phyloP scores from a whole-genome alignment of 352 stramenopile genomes.

The Blastocystis sp. region DNA sequence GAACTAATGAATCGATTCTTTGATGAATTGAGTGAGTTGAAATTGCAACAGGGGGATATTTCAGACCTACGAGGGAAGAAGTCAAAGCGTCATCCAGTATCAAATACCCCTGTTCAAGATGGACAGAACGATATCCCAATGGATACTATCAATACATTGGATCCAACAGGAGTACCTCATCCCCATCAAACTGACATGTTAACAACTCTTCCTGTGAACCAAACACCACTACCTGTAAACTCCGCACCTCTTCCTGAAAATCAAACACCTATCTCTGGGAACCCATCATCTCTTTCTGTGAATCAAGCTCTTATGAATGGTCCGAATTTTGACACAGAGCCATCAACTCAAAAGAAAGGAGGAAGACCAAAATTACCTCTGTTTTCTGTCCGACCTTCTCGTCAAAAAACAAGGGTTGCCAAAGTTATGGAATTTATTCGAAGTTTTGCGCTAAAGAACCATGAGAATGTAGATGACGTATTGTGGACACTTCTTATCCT shows the following conservation, averaged over 20 bases:
- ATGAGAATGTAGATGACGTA: constrained; percentile 61
- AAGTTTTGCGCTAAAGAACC: constrained; percentile 29
- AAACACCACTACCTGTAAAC: not conserved
- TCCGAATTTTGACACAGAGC: not conserved
- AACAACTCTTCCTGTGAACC: not conserved
- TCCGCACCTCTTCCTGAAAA: no score
- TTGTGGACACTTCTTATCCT: constrained; percentile 61
- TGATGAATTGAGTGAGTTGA: constrained; percentile 39
- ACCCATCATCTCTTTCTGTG: no score
- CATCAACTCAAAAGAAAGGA: not conserved
- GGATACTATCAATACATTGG: not conserved
- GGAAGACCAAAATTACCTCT: constrained; percentile 60
- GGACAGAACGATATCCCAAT: not conserved
- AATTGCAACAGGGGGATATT: not conserved
- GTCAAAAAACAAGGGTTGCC: constrained; percentile 7
- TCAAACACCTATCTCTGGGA: no score
- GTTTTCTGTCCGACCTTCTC: constrained; percentile 44
- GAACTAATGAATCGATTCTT: constrained; percentile 61
- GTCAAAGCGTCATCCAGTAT: not conserved
- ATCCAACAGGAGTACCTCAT: not conserved
- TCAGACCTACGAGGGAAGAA: not conserved
- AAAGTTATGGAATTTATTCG: constrained; percentile 58
- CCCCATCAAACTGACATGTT: not conserved
- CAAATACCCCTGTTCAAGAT: not conserved
- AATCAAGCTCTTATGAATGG: not conserved